A percentile compares a stretch with the other conserved stretches of the same genome.
Conservation (phyloP, 805 yeast genomes). For the Kazachstania martiniae region DNA sequence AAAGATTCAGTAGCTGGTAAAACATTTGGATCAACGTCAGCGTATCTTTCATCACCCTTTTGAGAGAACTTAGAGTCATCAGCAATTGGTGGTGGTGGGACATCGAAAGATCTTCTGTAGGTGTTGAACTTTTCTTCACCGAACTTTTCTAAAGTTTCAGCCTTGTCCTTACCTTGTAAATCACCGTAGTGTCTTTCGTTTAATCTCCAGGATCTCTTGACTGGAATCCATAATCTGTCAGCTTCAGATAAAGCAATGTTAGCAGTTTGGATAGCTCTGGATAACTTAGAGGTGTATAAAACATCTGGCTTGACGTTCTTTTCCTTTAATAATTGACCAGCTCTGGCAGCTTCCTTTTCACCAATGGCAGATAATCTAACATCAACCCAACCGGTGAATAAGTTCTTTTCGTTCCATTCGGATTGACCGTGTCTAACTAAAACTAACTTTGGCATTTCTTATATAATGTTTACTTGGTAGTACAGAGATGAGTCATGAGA, state of each 20-base stretch:
- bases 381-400: slow-evolving; percentile 99
- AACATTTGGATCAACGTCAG: slow-evolving; percentile 69
- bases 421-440: slow-evolving; percentile 98
- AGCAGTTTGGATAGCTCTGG: slow-evolving; percentile 96
- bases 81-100: slow-evolving; percentile 87
- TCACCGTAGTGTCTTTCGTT: slow-evolving; percentile 99
- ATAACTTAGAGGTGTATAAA: slow-evolving; percentile 79
- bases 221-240: slow-evolving; percentile 85
- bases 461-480: slow-evolving; percentile 1
- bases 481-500: not conserved
- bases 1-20: slow-evolving; percentile 92
- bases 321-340: slow-evolving; percentile 86
- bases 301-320: slow-evolving; percentile 78
- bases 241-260: slow-evolving; percentile 84
- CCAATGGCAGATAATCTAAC: slow-evolving; percentile 77
- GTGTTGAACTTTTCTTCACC: slow-evolving; percentile 91
- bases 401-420: slow-evolving; percentile 97
- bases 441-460: slow-evolving; percentile 61
- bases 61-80: slow-evolving; percentile 76
- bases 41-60: slow-evolving; percentile 76
- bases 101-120: slow-evolving; percentile 95
- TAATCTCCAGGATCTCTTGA: slow-evolving; percentile 92
- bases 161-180: slow-evolving; percentile 96
- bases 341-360: slow-evolving; percentile 81
- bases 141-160: slow-evolving; percentile 75